These are phyloP conservation scores for Dacryopinax spathularia DNA, from an alignment of 768 basidiomycete genomes.

Conservation along the genomic window DNA sequence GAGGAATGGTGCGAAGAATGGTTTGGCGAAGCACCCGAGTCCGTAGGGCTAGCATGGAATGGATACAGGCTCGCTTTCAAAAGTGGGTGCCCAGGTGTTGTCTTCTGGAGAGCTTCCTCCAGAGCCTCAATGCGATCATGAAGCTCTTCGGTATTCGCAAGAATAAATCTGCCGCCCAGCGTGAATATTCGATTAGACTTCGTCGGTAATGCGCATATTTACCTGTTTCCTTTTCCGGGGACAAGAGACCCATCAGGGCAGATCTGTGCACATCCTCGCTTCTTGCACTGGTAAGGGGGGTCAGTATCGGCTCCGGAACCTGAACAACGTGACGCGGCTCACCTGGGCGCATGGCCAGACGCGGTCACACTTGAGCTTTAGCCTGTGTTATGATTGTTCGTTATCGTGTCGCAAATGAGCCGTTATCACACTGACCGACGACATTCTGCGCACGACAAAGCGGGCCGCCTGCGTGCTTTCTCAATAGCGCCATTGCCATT, in stretches of 20 bases:
- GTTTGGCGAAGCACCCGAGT: constrained; percentile 4
- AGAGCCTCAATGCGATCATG: constrained; percentile 54
- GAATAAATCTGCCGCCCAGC: constrained; percentile 31
- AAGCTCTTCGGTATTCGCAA: constrained; percentile 56
- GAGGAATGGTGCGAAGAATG: constrained; percentile 11
- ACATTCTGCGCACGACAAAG: constrained; percentile 28
- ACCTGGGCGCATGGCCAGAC: neutral
- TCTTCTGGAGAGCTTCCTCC: constrained; percentile 36
- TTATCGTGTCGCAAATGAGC: neutral
- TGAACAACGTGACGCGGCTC: neutral
- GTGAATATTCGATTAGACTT: neutral
- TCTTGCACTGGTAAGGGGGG: constrained; percentile 35
- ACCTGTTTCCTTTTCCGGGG: constrained; percentile 63
- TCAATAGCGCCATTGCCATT: neutral
- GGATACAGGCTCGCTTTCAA: constrained; percentile 5
- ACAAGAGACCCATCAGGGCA: constrained; percentile 67
- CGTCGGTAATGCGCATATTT: neutral
- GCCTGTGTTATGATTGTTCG: constrained; percentile 20
- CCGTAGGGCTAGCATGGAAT: neutral
- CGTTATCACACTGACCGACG: constrained; percentile 21
- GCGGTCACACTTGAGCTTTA: constrained; percentile 54
- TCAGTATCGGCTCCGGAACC: neutral
- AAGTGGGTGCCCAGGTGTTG: constrained; percentile 1
- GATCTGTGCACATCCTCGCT: constrained; percentile 57
- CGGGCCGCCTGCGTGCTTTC: neutral